A percentile compares a stretch with the other conserved stretches of the same genome.
phyloP scores from a whole-genome alignment of 2,329 filamentous ascomycete species.

The Amesomyces nigricolor region DNA sequence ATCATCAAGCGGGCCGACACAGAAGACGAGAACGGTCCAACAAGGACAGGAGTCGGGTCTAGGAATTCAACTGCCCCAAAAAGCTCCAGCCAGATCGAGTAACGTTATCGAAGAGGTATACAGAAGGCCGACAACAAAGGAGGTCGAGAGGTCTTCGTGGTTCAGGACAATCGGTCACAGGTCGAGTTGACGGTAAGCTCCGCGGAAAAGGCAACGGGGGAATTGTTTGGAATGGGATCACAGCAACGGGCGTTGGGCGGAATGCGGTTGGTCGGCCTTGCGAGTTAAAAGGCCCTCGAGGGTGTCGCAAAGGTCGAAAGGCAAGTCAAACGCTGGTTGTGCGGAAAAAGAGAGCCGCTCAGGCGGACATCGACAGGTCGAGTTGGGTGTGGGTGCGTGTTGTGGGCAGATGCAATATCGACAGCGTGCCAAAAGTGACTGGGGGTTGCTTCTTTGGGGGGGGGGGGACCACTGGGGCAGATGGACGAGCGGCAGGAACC shows the following conservation, averaged over 20 bases:
- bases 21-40: not conserved
- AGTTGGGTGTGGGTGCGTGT: not conserved
- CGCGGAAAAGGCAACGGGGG: not conserved
- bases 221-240: not conserved
- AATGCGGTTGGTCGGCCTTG: too few relatives aligned
- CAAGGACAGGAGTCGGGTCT: not conserved
- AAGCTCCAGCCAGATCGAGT: not conserved
- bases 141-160: not conserved
- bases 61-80: not conserved
- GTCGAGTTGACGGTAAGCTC: constrained; percentile 7
- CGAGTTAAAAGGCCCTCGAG: not conserved
- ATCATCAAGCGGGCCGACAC: not conserved
- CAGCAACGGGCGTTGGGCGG: not conserved
- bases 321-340: not conserved
- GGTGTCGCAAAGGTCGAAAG: not conserved
- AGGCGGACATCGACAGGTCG: not conserved
- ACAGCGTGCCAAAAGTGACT: constrained; percentile 6
- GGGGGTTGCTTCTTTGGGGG: not conserved
- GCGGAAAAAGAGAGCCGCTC: not conserved
- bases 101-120: not conserved
- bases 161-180: not conserved
- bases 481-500: constrained; percentile 14
- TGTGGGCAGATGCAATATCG: constrained; percentile 18
- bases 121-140: not conserved
- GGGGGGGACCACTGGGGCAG: not conserved